These are phyloP conservation scores for Umbelopsis sp. DNA, from an alignment of 192 early-diverging fungal species.

Conservation along the genomic window DNA sequence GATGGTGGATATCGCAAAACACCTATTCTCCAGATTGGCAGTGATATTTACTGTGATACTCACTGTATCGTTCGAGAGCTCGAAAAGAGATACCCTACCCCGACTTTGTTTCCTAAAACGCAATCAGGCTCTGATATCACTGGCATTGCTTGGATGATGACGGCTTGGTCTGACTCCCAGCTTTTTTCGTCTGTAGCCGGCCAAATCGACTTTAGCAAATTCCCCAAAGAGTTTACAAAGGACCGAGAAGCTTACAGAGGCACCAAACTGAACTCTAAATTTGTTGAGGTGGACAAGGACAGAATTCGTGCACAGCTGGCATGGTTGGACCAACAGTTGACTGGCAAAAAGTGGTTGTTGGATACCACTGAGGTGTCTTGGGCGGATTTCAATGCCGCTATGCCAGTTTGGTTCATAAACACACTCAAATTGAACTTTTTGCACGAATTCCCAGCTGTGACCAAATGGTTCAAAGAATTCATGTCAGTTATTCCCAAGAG, in stretches of 20 bases:
- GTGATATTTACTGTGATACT: constrained; percentile 32
- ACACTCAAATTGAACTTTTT: constrained; percentile 6
- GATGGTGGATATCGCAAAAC: constrained; percentile 40
- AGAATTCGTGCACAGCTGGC: constrained; percentile 22
- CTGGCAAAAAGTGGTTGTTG: constrained; percentile 21
- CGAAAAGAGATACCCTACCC: constrained; percentile 28
- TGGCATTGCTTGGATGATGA: constrained; percentile 5
- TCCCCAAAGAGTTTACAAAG: constrained; percentile 17
- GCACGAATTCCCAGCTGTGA: constrained; percentile 19
- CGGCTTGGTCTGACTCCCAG: constrained; percentile 9
- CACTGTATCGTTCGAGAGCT: constrained; percentile 29
- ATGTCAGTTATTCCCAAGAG: background rate
- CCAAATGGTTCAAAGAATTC: constrained; percentile 11
- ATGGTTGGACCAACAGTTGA: constrained; percentile 9
- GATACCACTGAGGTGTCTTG: constrained; percentile 22
- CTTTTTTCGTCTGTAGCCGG: constrained; percentile 20
- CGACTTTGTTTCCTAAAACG: constrained; percentile 24
- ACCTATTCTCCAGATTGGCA: constrained; percentile 37
- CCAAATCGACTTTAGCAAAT: constrained; percentile 11
- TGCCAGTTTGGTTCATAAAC: constrained; percentile 14
- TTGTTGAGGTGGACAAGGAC: background rate
- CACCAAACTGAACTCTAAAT: constrained; percentile 6
- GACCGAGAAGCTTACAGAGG: constrained; percentile 23
- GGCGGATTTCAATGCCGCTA: constrained; percentile 29
- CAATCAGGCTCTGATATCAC: constrained; percentile 4